Evolutionary conservation across 2,329 filamentous ascomycete genomes (phyloP), one percentile per base, ranked within the genome.

Genomic region (Conoideocrella luteorostrata): DNA sequence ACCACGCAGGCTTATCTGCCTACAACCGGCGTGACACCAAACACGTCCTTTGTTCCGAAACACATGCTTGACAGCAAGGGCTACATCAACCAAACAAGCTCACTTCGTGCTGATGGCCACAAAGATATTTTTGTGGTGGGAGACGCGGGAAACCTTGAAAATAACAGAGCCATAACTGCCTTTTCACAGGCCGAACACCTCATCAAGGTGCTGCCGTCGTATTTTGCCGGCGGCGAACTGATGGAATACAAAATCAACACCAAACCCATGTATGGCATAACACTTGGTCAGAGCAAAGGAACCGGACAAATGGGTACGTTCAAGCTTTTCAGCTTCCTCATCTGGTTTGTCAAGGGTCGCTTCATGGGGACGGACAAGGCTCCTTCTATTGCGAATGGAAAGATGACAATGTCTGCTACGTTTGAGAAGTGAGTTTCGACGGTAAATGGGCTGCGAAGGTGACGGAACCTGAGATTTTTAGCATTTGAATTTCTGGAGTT

Each of bases 1-100:
- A 56, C 54, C 12, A 57, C 68, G 0, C 68, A 72, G 51, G 58
- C 73, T 1, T 69, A 72, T 52, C 54, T 78, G 12, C 72, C 74
- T 0, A 66, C 71, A 0, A 69, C 64, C 28, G 75, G 75, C 34
- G 46, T 66, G 4, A 40, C 54, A 1, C 64, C 67, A 45, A 78
- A 78, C 58, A 69, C 66, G 1, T 52, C 56, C 4, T 74, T 74
- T 50, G 54, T 62, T 24, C 68, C 71, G 3, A 47, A 56, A 7
- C 41, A 50, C 1, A 54, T 74, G 45, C 58, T 66, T 15, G 64
- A 68, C 29, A 42, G 46, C 20, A 29, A 45, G 1, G 62, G 61
- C 7, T 63, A 56, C 43, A 45, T 73, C 41, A 57, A 59, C 47
- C 66, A 70, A 51, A 66, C 62, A 33, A 55, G 52, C 4, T 57